A percentile compares a stretch with the other conserved stretches of the same genome.
These are phyloP conservation scores for Achlya hypogyna DNA, from an alignment of 352 stramenopile species.

Conservation along the genomic window DNA sequence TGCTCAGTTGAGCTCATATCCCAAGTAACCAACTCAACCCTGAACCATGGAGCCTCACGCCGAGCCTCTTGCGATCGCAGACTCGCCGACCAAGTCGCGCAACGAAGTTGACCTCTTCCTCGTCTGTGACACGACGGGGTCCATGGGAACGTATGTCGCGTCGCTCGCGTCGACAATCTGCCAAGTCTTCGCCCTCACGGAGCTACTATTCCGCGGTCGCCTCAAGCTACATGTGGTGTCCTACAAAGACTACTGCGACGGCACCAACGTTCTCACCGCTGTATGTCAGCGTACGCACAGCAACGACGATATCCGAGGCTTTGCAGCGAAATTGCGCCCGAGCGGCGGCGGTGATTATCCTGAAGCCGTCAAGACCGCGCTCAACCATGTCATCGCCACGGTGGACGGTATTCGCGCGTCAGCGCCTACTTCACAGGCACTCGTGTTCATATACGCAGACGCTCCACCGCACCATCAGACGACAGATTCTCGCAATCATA, in stretches of 20 bases:
- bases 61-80: too few species aligned
- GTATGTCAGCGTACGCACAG: not conserved
- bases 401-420: not conserved
- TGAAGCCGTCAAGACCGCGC: conserved; percentile 14
- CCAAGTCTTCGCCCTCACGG: not conserved
- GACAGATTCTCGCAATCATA: not conserved
- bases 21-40: too few species aligned
- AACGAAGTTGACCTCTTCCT: conserved; percentile 11
- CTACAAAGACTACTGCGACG: conserved; percentile 19
- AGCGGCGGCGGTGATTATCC: conserved; percentile 5
- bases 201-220: conserved; percentile 3
- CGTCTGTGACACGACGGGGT: conserved; percentile 15
- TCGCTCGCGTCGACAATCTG: not conserved
- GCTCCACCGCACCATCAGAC: conserved; percentile 6
- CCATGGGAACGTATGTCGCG: conserved; percentile 9
- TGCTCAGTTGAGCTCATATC: too few species aligned
- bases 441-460: conserved; percentile 16
- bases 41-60: too few species aligned
- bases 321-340: not conserved
- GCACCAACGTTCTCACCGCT: not conserved
- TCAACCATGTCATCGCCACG: conserved; percentile 9
- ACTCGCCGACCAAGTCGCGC: not conserved
- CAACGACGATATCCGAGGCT: not conserved
- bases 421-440: not conserved
- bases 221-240: conserved; percentile 2